Evolutionary conservation across 768 basidiomycete genomes (phyloP).

Genomic region (Suillus subluteus): DNA sequence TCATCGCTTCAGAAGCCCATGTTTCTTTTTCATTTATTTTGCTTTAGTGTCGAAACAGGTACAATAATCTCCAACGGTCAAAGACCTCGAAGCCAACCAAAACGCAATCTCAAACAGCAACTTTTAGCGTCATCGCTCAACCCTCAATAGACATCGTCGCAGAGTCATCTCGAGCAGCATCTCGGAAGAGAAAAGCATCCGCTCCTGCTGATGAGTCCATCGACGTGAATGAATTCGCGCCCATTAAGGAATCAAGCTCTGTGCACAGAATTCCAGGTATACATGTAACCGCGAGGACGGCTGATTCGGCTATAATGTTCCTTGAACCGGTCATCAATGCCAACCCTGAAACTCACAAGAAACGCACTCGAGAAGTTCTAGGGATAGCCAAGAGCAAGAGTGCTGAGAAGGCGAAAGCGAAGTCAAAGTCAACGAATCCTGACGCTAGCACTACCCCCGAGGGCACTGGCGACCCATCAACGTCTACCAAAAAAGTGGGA

Average conservation of each 20-base stretch:
- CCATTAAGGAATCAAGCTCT: slow-evolving; percentile 11
- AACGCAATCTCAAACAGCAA: slow-evolving; percentile 1
- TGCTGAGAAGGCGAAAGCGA: background rate
- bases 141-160: slow-evolving; percentile 1
- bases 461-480: background rate
- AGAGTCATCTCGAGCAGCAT: slow-evolving; percentile 8
- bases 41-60: slow-evolving; percentile 33
- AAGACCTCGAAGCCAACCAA: background rate
- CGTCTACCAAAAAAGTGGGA: background rate
- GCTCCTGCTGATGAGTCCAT: background rate
- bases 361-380: slow-evolving; percentile 14
- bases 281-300: slow-evolving; percentile 9
- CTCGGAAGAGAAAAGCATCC: slow-evolving; percentile 9
- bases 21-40: slow-evolving; percentile 6
- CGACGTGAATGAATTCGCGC: background rate
- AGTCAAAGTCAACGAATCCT: background rate
- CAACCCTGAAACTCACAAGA: slow-evolving; percentile 17
- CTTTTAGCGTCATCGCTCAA: slow-evolving; percentile 11
- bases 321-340: slow-evolving; percentile 34
- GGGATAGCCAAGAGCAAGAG: slow-evolving; percentile 10
- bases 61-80: slow-evolving; percentile 27
- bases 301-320: slow-evolving; percentile 23
- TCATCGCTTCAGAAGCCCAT: background rate
- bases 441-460: background rate
- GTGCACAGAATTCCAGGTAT: background rate